Conservation (phyloP, 441 rosid species). For the Adansonia gregorii region DNA sequence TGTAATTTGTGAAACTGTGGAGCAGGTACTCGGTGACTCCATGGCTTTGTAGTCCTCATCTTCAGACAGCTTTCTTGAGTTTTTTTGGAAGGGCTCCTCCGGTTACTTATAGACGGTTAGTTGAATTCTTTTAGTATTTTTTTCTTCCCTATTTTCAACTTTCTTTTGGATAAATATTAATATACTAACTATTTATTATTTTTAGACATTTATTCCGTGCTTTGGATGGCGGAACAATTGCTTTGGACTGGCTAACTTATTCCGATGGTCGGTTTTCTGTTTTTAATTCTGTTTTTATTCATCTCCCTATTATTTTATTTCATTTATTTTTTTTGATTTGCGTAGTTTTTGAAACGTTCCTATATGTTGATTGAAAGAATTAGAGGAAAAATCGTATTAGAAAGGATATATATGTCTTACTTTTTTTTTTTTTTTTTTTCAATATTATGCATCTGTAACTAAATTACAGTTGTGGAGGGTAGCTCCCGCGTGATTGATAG, state of each 20-base stretch:
- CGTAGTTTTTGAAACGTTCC: not conserved
- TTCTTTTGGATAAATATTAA: not conserved
- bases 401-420: not conserved
- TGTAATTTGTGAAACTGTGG: not conserved
- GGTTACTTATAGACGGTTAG: constrained; percentile 49
- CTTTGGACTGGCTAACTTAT: constrained; percentile 76
- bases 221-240: constrained; percentile 88
- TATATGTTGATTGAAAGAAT: not conserved
- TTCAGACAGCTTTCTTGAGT: constrained; percentile 68
- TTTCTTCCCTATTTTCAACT: not conserved
- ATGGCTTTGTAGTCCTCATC: constrained; percentile 87
- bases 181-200: not conserved
- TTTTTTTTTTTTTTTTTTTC: not conserved
- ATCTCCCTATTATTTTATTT: not conserved
- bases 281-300: not conserved
- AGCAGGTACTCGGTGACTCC: constrained; percentile 70
- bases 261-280: constrained; percentile 49
- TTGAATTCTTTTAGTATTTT: not conserved
- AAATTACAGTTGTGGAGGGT: constrained; percentile 45
- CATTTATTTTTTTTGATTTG: not conserved
- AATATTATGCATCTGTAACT: constrained; percentile 5
- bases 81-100: constrained; percentile 66
- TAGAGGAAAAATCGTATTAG: not conserved
- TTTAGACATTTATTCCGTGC: constrained; percentile 59
- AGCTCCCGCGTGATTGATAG: constrained; percentile 29